A percentile compares a stretch with the other conserved stretches of the same genome.
phyloP scores from a whole-genome alignment of 176 grass and related monocot species.

The Aegilops speltoides region DNA sequence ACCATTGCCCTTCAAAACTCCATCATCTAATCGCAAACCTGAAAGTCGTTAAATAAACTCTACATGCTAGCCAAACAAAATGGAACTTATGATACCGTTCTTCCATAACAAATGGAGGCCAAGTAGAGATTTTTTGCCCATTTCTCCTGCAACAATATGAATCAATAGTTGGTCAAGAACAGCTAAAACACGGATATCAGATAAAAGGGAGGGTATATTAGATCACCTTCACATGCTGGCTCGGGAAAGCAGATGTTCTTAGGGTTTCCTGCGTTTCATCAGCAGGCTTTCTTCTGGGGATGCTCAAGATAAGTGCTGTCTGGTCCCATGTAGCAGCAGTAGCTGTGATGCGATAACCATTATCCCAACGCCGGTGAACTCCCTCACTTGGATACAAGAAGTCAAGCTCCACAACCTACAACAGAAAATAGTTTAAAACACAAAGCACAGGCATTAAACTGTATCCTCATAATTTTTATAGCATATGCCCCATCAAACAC shows the following conservation, averaged over 20 bases:
- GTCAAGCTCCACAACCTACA: slow-evolving; percentile 94
- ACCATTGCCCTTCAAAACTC: slow-evolving; percentile 46
- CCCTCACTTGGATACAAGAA: slow-evolving; percentile 97
- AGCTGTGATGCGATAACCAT: slow-evolving; percentile 79
- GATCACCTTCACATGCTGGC: slow-evolving; percentile 89
- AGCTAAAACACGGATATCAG: neutral
- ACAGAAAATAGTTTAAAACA: slow-evolving; percentile 25
- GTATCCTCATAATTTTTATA: neutral
- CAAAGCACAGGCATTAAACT: slow-evolving; percentile 15
- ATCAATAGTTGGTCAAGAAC: slow-evolving; percentile 16
- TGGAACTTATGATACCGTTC: slow-evolving; percentile 67
- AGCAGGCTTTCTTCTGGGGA: slow-evolving; percentile 77
- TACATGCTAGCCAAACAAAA: slow-evolving; percentile 28
- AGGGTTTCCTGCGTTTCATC: slow-evolving; percentile 98
- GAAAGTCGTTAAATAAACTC: slow-evolving; percentile 26
- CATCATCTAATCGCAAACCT: slow-evolving; percentile 31
- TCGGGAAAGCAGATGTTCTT: slow-evolving; percentile 94
- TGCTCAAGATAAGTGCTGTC: slow-evolving; percentile 76
- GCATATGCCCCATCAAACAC: neutral
- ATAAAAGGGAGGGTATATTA: slow-evolving; percentile 10
- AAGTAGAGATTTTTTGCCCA: slow-evolving; percentile 91
- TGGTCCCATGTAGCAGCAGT: slow-evolving; percentile 89
- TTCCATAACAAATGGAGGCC: slow-evolving; percentile 93
- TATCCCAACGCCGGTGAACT: slow-evolving; percentile 89
- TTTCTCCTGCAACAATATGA: slow-evolving; percentile 72